Evolutionary conservation across 2,329 filamentous ascomycete species (phyloP), one percentile per base, ranked within the genome.

Genomic region (Cercospora nicotianae): DNA sequence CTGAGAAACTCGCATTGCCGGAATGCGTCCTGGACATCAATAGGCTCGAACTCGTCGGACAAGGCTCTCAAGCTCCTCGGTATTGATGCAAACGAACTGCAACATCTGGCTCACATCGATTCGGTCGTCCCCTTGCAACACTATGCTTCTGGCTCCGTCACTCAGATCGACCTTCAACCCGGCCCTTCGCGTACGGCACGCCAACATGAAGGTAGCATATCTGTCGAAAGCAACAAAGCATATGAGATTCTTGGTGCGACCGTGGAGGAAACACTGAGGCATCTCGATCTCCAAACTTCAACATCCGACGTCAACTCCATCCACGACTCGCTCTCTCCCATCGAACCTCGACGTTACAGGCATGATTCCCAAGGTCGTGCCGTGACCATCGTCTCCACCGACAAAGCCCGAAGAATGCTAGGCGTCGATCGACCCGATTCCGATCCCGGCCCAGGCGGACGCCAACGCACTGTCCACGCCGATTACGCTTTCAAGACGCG

Each of bases 351-450:
- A 1, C 62, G 33, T 3, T 39, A 20, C 3, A 20, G 20, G 36
- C 18, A 58, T 7, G 53, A 48, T 6, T 33, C 30, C 3, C 31
- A 53, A 20, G 30, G 28, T 2, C 51, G 30, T 31, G 51, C 45
- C 13, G 33, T 58, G 30, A 64, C 45, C 16, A 39, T 57, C 3
- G 18, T 36, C 18, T 64, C 62, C 6, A 28, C 30, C 33, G 26
- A 57, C n/a, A 64, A 64, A 30, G 62, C 62, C 18, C 48, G 62
- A 28, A 58, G 51, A 39, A 55, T 64, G 48, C 62, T 64, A 26
- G 62, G 62, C 23, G 62, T 64, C 5, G 62, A 64, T 42, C 48
- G 62, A 39, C 62, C 62, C 33, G 62, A 64, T 39, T 64, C 62
- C 51, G 48, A 42, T 39, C 51, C 53, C 20, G 51, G 30, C 13